Evolutionary conservation across 192 early-diverging fungal species (phyloP), one percentile per base, ranked within the genome.

Genomic region (Coemansia aciculifera): DNA sequence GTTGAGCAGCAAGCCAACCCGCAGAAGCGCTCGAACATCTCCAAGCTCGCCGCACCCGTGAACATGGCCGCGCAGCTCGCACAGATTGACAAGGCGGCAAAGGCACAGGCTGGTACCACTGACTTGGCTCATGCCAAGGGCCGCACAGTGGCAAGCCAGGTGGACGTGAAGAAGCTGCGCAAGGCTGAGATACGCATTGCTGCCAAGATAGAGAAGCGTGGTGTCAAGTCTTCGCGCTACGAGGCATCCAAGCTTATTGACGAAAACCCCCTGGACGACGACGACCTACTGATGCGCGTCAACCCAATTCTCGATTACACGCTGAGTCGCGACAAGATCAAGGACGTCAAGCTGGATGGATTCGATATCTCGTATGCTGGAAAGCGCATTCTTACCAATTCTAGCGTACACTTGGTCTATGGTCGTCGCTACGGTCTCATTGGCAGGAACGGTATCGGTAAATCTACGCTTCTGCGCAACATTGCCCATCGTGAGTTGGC

Each of bases 301-400:
- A 97, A 96, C 80, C 97, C 95, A 52, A 91, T 94, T 84, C 86
- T 94, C 61, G 89, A 89, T 76, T 88, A 93, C 73, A 87, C 90
- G 21, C 82, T 88, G 6, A 90, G 93, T 23, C 89, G 90, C 67
- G 88, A 88, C 66, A 89, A 90, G 79, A 86, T 90, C 72, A 99
- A 99, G 86, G 97, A 99, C 69, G 89, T 99, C 81, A 95, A 95
- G 81, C 69, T 96, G 64, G 95, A 97, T 63, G 92, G 94, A 83
- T 98, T 99, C 85, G 97, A 99, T 76, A 96, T 98, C 51, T 93
- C 91, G 39, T 92, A 90, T 83, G 93, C 93, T 42, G 95, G 96
- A 21, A 93, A 94, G 80, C 91, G 91, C 73, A 99, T 99, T 74
- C 84, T 99, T 17, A 92, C 89, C 29, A 91, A 93, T 69, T 87